Evolutionary conservation across 805 yeast genomes (phyloP).

Genomic region (Candida insectorum): DNA sequence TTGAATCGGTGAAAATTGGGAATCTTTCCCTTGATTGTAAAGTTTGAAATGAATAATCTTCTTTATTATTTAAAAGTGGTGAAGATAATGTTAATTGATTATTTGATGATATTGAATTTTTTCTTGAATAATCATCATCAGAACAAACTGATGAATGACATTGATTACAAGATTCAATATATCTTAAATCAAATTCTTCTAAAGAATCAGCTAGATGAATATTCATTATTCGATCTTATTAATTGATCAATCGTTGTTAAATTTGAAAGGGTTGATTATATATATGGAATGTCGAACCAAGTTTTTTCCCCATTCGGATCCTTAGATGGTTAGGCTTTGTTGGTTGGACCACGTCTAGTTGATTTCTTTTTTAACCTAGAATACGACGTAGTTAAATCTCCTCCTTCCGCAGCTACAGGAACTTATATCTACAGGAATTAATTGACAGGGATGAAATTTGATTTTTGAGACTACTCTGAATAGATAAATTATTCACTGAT

Average conservation of each 20-base stretch:
- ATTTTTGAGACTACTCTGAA: too few species aligned
- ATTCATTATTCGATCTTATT: too few species aligned
- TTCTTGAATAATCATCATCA: slow-evolving; percentile 4
- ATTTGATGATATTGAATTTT: slow-evolving; percentile 10
- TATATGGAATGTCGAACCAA: too few species aligned
- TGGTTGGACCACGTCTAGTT: too few species aligned
- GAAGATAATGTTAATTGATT: slow-evolving; percentile 18
- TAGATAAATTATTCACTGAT: too few species aligned
- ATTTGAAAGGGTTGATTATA: neutral
- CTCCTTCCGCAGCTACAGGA: too few species aligned
- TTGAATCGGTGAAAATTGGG: slow-evolving; percentile 9
- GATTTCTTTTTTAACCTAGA: too few species aligned
- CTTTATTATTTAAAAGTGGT: slow-evolving; percentile 18
- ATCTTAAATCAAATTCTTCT: slow-evolving; percentile 22
- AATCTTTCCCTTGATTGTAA: slow-evolving; percentile 2
- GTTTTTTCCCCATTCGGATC: too few species aligned
- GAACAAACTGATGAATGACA: slow-evolving; percentile 3
- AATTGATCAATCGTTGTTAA: neutral
- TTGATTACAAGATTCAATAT: slow-evolving; percentile 20
- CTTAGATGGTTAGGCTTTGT: too few species aligned
- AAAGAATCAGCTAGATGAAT: slow-evolving; percentile 20
- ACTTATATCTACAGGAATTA: too few species aligned
- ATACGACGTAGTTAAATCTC: too few species aligned
- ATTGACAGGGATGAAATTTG: too few species aligned
- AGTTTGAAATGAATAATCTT: slow-evolving; percentile 4